Conservation (phyloP, 306 rosid genomes). For the Medicago ruthenica region DNA sequence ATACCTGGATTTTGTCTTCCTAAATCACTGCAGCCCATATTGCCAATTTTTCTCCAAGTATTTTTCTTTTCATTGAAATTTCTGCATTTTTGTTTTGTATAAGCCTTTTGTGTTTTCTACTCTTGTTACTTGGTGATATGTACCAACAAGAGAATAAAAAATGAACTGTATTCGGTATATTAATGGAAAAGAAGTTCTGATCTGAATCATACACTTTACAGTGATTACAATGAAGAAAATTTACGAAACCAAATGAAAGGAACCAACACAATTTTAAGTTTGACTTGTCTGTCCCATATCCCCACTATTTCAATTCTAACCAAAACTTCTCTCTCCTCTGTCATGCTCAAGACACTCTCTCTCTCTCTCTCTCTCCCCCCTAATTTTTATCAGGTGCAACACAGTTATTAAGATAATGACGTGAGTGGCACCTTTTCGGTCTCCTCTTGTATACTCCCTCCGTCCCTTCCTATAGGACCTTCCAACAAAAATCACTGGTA, state of each 20-base stretch:
- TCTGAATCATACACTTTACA: not conserved
- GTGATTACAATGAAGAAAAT: not conserved
- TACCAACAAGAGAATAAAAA: not conserved
- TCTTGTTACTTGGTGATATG: constrained; percentile 18
- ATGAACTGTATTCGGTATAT: not conserved
- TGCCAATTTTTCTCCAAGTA: constrained; percentile 97
- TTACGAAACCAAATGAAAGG: not conserved
- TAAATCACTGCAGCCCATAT: constrained; percentile 93
- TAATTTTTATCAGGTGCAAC: not conserved
- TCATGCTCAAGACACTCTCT: not conserved
- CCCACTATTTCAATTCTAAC: not conserved
- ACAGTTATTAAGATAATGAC: not conserved
- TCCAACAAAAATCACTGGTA: too few relatives aligned
- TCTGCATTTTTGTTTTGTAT: constrained; percentile 17
- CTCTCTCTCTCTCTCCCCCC: not conserved
- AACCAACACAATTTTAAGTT: not conserved
- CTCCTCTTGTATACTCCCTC: not conserved
- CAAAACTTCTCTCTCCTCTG: not conserved
- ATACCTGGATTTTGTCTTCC: constrained; percentile 96
- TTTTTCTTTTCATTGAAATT: constrained; percentile 29
- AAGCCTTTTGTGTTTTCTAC: constrained; percentile 1
- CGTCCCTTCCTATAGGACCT: too few relatives aligned
- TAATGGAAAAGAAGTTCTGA: not conserved
- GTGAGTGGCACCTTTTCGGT: not conserved
- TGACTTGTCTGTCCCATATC: not conserved